Percentiles rank a stretch among this genome's conserved stretches.
phyloP scores from a whole-genome alignment of 495 filamentous ascomycete genomes.

The Neurospora sp. region DNA sequence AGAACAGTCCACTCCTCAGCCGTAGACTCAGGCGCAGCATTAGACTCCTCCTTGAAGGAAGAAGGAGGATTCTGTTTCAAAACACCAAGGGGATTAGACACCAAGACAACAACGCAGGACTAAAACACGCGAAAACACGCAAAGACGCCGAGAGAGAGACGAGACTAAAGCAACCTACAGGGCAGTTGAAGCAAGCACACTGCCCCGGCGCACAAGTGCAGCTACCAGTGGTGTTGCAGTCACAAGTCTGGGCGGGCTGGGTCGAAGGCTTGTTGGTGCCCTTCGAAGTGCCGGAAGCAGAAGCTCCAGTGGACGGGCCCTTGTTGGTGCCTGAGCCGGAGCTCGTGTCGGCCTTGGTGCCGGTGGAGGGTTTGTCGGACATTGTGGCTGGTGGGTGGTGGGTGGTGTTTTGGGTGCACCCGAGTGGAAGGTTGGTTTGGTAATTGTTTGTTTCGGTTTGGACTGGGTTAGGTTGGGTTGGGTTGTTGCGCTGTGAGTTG shows the following conservation, averaged over 20 bases:
- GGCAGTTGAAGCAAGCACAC: conserved; percentile 18
- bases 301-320: not conserved
- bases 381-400: not conserved
- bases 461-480: not conserved
- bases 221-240: conserved; percentile 5
- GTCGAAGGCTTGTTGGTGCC: not conserved
- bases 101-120: not conserved
- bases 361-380: not conserved
- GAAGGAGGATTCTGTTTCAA: not conserved
- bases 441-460: not conserved
- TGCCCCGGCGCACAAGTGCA: conserved; percentile 14
- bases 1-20: not conserved
- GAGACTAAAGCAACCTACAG: not conserved
- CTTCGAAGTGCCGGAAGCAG: not conserved
- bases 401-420: not conserved
- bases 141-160: not conserved
- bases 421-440: not conserved
- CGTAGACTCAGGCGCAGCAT: not conserved
- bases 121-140: not conserved
- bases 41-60: not conserved
- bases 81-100: not conserved
- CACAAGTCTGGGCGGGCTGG: not conserved
- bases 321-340: not conserved
- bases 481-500: not conserved
- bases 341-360: not conserved